Percentiles rank a stretch among this genome's conserved stretches.
Evolutionary conservation across 129 eudicot species (phyloP).

Genomic region (Flaveria linearis): DNA sequence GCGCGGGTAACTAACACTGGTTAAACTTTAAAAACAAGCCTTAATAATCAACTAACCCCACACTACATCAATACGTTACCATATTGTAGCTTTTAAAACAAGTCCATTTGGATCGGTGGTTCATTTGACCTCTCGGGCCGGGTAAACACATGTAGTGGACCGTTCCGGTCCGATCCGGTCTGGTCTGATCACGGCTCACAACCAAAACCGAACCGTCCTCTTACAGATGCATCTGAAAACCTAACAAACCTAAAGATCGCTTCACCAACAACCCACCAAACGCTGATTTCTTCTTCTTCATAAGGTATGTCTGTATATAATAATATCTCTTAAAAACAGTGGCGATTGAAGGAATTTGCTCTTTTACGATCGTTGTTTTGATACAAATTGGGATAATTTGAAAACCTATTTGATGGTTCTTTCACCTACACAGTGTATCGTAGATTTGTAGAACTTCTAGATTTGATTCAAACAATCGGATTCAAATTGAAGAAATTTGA

Average conservation of each 20-base stretch:
- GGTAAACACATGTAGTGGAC: not conserved
- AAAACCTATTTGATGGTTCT: not conserved
- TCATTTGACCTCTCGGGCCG: not conserved
- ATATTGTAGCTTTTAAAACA: not conserved
- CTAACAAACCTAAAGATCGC: too few relatives aligned
- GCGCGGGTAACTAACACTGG: too few relatives aligned
- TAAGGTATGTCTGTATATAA: constrained; percentile 18
- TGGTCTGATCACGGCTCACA: not conserved
- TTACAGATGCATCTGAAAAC: not conserved
- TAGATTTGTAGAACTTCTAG: not conserved
- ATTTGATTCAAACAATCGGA: not conserved
- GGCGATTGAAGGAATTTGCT: constrained; percentile 5
- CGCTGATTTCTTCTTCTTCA: constrained; percentile 19
- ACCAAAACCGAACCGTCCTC: not conserved
- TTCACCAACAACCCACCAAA: not conserved
- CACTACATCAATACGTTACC: too few relatives aligned
- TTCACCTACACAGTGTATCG: not conserved
- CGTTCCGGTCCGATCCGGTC: not conserved
- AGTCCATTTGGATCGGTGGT: not conserved
- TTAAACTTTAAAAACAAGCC: too few relatives aligned
- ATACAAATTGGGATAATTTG: not conserved
- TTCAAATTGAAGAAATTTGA: not conserved
- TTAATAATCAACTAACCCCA: too few relatives aligned
- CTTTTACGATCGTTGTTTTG: constrained; percentile 7
- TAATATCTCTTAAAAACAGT: not conserved